phyloP scores from a whole-genome alignment of 345 rosid genomes.

The Conringia planisiliqua region DNA sequence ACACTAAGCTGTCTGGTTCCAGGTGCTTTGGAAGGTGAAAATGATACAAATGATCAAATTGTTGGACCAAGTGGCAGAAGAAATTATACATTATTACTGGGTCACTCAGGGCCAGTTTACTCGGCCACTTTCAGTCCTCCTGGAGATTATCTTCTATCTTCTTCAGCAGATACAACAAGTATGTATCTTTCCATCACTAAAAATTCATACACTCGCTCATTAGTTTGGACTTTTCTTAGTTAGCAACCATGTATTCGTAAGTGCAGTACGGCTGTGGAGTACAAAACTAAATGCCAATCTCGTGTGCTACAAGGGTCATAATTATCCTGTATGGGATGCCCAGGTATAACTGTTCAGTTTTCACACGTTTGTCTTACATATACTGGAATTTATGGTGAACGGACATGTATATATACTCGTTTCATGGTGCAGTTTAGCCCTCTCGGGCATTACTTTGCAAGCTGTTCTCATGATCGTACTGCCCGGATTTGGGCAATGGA shows the following conservation, averaged over 20 bases:
- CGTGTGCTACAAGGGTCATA: constrained; percentile 98
- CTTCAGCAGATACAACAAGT: constrained; percentile 96
- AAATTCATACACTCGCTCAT: neutral
- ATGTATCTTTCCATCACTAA: constrained; percentile 15
- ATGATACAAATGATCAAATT: constrained; percentile 51
- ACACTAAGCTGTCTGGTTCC: constrained; percentile 30
- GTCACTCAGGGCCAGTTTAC: constrained; percentile 96
- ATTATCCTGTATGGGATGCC: constrained; percentile 99
- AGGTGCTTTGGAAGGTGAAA: constrained; percentile 79
- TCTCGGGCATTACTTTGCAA: constrained; percentile 87
- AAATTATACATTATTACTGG: constrained; percentile 71
- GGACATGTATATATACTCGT: constrained; percentile 12
- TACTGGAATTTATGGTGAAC: constrained; percentile 10
- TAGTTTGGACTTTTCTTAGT: constrained; percentile 4
- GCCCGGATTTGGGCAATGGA: constrained; percentile 97
- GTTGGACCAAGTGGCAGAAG: constrained; percentile 48
- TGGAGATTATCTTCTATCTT: constrained; percentile 87
- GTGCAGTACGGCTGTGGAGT: constrained; percentile 93
- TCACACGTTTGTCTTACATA: neutral
- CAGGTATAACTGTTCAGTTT: constrained; percentile 50
- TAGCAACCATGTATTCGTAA: constrained; percentile 1
- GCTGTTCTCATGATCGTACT: constrained; percentile 94
- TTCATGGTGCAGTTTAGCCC: constrained; percentile 84
- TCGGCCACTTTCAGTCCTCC: constrained; percentile 83
- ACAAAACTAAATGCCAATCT: constrained; percentile 92